phyloP scores from a whole-genome alignment of 352 stramenopile genomes.

The Bremia lactucae region DNA sequence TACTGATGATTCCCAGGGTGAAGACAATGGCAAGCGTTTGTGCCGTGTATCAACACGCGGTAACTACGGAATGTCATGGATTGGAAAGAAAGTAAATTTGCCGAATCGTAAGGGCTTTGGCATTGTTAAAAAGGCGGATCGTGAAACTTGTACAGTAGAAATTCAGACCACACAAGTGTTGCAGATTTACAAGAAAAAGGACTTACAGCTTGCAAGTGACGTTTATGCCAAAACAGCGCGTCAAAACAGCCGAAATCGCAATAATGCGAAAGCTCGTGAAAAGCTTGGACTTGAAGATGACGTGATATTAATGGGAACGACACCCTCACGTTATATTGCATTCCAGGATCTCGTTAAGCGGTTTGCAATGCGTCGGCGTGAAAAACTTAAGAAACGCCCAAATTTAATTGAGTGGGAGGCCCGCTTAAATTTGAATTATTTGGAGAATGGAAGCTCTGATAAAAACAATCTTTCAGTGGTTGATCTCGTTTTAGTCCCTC shows the following conservation, averaged over 20 bases:
- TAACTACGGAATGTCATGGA: conserved; percentile 83
- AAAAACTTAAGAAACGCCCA: conserved; percentile 79
- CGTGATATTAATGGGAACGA: conserved; percentile 73
- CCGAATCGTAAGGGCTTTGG: conserved; percentile 65
- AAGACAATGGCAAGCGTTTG: conserved; percentile 61
- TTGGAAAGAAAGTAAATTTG: conserved; percentile 74
- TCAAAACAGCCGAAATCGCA: conserved; percentile 45
- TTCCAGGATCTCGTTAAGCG: conserved; percentile 83
- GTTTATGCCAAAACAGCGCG: conserved; percentile 40
- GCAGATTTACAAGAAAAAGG: conserved; percentile 82
- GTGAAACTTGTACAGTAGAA: conserved; percentile 80
- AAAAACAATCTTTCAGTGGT: conserved; percentile 42
- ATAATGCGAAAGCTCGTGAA: conserved; percentile 64
- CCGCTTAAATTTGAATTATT: conserved; percentile 50
- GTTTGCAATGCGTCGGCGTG: conserved; percentile 68
- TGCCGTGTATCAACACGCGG: conserved; percentile 62
- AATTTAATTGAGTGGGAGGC: conserved; percentile 73
- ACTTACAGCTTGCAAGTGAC: conserved; percentile 69
- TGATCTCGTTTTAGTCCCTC: conserved; percentile 57
- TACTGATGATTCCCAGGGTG: conserved; percentile 70
- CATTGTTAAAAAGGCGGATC: conserved; percentile 75
- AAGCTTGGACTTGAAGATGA: conserved; percentile 61
- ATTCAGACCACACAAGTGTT: conserved; percentile 57
- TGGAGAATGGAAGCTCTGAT: conserved; percentile 45
- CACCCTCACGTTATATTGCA: conserved; percentile 56